These are phyloP conservation scores for Aspergillus avenaceus DNA, from an alignment of 495 filamentous ascomycete genomes.

Conservation along the genomic window DNA sequence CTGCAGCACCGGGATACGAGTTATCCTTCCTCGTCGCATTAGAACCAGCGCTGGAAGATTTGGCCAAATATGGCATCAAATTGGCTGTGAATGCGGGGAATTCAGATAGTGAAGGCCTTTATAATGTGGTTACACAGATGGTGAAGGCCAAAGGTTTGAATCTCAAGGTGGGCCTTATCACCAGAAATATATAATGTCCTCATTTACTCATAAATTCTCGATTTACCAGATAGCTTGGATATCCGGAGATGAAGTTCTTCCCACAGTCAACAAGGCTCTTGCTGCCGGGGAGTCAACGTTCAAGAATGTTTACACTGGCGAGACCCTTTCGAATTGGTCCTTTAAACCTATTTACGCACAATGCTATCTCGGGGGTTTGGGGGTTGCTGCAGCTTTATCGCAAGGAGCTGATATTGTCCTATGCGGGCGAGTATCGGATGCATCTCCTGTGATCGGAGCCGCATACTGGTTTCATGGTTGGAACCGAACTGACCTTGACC, in stretches of 20 bases:
- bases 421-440: constrained; percentile 53
- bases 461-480: constrained; percentile 49
- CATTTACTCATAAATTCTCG: background rate
- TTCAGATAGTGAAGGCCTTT: constrained; percentile 44
- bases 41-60: constrained; percentile 45
- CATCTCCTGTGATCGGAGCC: constrained; percentile 49
- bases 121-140: constrained; percentile 41
- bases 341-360: constrained; percentile 54
- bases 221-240: constrained; percentile 49
- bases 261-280: constrained; percentile 34
- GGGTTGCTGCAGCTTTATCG: constrained; percentile 44
- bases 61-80: constrained; percentile 50
- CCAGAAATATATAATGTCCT: background rate
- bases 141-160: constrained; percentile 37
- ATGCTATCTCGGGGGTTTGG: constrained; percentile 49
- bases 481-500: constrained; percentile 38
- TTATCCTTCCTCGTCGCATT: constrained; percentile 49
- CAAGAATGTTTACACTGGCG: constrained; percentile 50
- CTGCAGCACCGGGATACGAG: constrained; percentile 41
- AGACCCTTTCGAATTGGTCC: constrained; percentile 42
- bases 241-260: constrained; percentile 49
- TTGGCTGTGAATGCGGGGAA: constrained; percentile 58
- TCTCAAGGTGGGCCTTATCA: constrained; percentile 31
- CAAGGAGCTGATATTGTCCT: constrained; percentile 56
- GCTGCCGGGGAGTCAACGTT: constrained; percentile 34